Evolutionary conservation across 1,284 basidiomycete species (phyloP).

Genomic region (Trichosporon sp.): DNA sequence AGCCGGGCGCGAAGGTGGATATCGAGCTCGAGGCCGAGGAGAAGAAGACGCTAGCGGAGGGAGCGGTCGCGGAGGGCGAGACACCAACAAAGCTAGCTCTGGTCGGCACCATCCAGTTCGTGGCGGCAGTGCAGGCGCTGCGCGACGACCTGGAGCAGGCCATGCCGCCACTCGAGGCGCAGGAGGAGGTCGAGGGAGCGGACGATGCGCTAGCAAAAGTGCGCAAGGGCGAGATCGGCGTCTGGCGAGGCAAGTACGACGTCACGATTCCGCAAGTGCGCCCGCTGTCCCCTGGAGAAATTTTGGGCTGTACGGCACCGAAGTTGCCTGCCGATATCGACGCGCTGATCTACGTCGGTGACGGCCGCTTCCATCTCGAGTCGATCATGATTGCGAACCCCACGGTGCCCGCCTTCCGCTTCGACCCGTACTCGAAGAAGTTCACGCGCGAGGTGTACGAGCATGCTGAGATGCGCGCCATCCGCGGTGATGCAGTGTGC

Average conservation of each 20-base stretch:
- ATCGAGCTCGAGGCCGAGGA: conserved; percentile 36
- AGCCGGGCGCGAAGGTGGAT: conserved; percentile 35
- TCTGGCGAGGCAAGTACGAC: conserved; percentile 60
- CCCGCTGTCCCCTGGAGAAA: conserved; percentile 92
- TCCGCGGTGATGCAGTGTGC: conserved; percentile 71
- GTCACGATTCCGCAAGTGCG: conserved; percentile 80
- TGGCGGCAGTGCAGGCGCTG: conserved; percentile 78
- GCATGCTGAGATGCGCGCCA: conserved; percentile 75
- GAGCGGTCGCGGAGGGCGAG: neutral
- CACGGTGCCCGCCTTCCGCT: conserved; percentile 89
- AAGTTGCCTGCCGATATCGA: conserved; percentile 63
- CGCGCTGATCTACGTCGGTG: conserved; percentile 88
- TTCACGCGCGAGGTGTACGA: conserved; percentile 89
- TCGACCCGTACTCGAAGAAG: conserved; percentile 97
- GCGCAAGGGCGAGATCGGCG: conserved; percentile 37
- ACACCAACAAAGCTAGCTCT: conserved; percentile 68
- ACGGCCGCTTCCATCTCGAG: conserved; percentile 96
- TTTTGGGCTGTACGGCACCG: conserved; percentile 94
- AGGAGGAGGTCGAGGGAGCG: conserved; percentile 10
- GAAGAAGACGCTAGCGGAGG: neutral
- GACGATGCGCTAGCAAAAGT: conserved; percentile 30
- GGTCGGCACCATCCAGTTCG: conserved; percentile 94
- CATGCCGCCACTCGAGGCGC: conserved; percentile 30
- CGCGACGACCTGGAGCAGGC: conserved; percentile 62
- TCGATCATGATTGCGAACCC: conserved; percentile 99